A percentile compares a stretch with the other conserved stretches of the same genome.
Conservation (phyloP, 495 filamentous ascomycete species). For the Penicillium coffeae region DNA sequence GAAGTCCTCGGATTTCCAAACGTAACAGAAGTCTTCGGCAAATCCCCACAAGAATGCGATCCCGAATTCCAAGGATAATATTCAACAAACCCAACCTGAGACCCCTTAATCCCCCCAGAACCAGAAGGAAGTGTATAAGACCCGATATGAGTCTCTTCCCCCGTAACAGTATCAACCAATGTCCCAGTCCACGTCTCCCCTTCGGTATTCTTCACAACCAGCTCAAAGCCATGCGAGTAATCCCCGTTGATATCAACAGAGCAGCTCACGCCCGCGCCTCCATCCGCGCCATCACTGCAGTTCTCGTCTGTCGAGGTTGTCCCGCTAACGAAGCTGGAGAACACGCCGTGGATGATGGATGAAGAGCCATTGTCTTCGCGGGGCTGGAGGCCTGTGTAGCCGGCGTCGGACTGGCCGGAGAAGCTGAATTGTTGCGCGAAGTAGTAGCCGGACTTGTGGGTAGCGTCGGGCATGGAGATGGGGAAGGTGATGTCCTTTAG, state of each 20-base stretch:
- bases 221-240: slow-evolving; percentile 15
- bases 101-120: slow-evolving; percentile 12
- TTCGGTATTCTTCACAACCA: slow-evolving; percentile 19
- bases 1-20: slow-evolving; percentile 17
- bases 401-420: slow-evolving; percentile 14
- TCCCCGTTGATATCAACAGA: slow-evolving; percentile 15
- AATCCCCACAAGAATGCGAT: slow-evolving; percentile 14
- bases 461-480: slow-evolving; percentile 21
- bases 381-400: slow-evolving; percentile 31
- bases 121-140: slow-evolving; percentile 21
- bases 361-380: slow-evolving; percentile 7
- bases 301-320: slow-evolving; percentile 16
- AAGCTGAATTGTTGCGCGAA: slow-evolving; percentile 29
- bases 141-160: slow-evolving; percentile 18
- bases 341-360: slow-evolving; percentile 25
- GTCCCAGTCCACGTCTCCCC: slow-evolving; percentile 27
- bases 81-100: slow-evolving; percentile 26
- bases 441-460: slow-evolving; percentile 23
- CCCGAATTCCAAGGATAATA: slow-evolving; percentile 25
- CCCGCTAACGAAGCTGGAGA: slow-evolving; percentile 27
- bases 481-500: slow-evolving; percentile 26
- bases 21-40: slow-evolving; percentile 18
- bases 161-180: slow-evolving; percentile 18
- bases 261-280: slow-evolving; percentile 27
- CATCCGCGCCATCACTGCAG: slow-evolving; percentile 27